Evolutionary conservation across 345 rosid genomes (phyloP), one percentile per base, ranked within the genome.

Genomic region (Cardamine chenopodiifolia): DNA sequence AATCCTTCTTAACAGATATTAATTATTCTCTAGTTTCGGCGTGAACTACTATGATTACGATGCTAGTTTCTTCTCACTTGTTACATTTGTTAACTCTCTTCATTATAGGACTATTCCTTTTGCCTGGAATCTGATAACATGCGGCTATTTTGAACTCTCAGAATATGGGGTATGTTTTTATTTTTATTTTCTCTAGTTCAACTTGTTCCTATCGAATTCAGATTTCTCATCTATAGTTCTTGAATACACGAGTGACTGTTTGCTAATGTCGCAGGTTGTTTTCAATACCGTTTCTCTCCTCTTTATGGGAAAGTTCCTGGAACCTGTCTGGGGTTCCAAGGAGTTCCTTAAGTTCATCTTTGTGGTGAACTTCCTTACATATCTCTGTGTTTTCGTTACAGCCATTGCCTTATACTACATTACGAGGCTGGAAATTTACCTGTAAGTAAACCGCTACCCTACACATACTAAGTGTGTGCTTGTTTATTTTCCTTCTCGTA

Each of bases 251-350:
- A 71, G 29, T 77, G 80, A 71, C 56, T 65, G 48, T 58, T 56
- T 66, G 57, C 63, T 8, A 17, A 72, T 60, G 75, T 73, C 62
- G 58, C 80, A 92, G 98, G 85, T 87, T 71, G 84, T 90, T 70
- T 71, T 81, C 74, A 89, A 90, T 79, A 82, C 86, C 19, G 63
- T 90, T 68, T 88, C 96, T 78, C 97, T 95, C 74, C 96, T 92
- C 66, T 79, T 86, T 75, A 81, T 89, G 91, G 99, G 99, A 67
- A 95, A 89, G 86, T 80, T 95, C 74, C 91, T 95, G 54, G 99
- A 95, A 75, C 98, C 97, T 20, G 85, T 95, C 7, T 90, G 98
- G 99, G 99, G 99, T 78, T 82, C 97, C 31, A 92, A 82, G 86
- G 98, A 92, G 81, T 92, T 95, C 83, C 83, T 92, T 82, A 95